phyloP scores from a whole-genome alignment of 176 grass and related monocot genomes.

The Chloris gayana region DNA sequence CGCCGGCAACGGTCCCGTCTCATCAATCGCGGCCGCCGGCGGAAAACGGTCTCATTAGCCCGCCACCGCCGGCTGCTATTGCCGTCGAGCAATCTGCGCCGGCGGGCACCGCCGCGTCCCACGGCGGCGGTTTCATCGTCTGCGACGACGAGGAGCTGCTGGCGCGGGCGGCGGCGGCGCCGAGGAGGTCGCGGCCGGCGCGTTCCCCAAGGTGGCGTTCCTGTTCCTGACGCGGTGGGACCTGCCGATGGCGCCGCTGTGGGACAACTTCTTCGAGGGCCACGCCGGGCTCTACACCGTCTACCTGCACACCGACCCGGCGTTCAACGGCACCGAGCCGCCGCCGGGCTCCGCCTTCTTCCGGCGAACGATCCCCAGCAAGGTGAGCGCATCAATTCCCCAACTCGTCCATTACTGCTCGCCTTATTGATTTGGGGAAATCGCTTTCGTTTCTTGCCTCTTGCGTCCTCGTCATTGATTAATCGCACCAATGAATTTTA shows the following conservation, averaged over 20 bases:
- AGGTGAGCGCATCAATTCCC: slow-evolving; percentile 41
- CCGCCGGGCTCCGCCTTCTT: slow-evolving; percentile 53
- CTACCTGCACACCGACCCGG: slow-evolving; percentile 75
- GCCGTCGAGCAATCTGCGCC: not conserved
- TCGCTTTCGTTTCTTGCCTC: not conserved
- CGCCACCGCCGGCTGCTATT: not conserved
- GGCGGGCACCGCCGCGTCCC: too few species aligned
- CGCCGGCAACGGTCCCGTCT: not conserved
- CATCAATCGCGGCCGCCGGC: not conserved
- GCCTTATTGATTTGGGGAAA: not conserved
- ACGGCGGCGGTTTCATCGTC: not conserved
- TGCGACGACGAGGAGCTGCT: slow-evolving; percentile 57
- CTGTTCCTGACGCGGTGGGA: slow-evolving; percentile 71
- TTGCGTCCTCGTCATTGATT: not conserved
- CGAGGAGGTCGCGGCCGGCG: slow-evolving; percentile 18
- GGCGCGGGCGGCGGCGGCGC: slow-evolving; percentile 56
- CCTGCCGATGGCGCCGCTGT: slow-evolving; percentile 77
- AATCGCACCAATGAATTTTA: not conserved
- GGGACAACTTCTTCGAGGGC: slow-evolving; percentile 80
- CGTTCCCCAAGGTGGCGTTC: slow-evolving; percentile 70
- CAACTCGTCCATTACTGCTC: not conserved
- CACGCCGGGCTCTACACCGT: slow-evolving; percentile 66
- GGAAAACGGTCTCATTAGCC: not conserved
- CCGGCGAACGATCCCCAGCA: slow-evolving; percentile 67
- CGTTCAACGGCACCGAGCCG: slow-evolving; percentile 50